phyloP scores from a whole-genome alignment of 176 grass and related monocot species.

The Otatea glauca region DNA sequence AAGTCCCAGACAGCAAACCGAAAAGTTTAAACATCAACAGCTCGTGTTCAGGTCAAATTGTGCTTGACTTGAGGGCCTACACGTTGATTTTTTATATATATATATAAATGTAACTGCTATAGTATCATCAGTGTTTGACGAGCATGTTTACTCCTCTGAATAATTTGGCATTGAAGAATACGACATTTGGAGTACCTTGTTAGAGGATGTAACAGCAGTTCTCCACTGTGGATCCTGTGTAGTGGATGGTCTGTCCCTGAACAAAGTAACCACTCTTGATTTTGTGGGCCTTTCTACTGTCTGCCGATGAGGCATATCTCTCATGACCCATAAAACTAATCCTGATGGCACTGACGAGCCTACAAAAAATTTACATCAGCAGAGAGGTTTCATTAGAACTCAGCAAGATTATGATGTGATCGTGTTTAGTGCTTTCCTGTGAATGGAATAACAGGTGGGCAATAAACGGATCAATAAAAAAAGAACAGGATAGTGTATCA shows the following conservation, averaged over 20 bases:
- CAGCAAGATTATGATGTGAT: background rate
- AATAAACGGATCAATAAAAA: slow-evolving; percentile 10
- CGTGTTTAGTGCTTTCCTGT: background rate
- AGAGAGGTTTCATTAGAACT: slow-evolving; percentile 21
- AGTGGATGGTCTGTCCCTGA: slow-evolving; percentile 65
- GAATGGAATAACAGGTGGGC: background rate
- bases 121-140: slow-evolving; percentile 26
- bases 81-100: slow-evolving; percentile 18
- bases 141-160: slow-evolving; percentile 25
- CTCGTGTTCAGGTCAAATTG: slow-evolving; percentile 63
- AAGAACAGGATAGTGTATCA: background rate
- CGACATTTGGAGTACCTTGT: slow-evolving; percentile 66
- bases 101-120: slow-evolving; percentile 8
- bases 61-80: slow-evolving; percentile 82
- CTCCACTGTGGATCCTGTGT: slow-evolving; percentile 86
- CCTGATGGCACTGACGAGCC: slow-evolving; percentile 88
- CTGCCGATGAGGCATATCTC: slow-evolving; percentile 83
- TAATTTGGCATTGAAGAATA: slow-evolving; percentile 21
- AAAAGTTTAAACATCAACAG: slow-evolving; percentile 1
- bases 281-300: slow-evolving; percentile 51
- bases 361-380: slow-evolving; percentile 49
- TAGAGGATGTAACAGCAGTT: slow-evolving; percentile 84
- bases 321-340: slow-evolving; percentile 96
- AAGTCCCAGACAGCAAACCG: slow-evolving; percentile 21
- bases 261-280: slow-evolving; percentile 69